Conservation (phyloP, 2,329 filamentous ascomycete species). For the Colletotrichum gloeosporioides region DNA sequence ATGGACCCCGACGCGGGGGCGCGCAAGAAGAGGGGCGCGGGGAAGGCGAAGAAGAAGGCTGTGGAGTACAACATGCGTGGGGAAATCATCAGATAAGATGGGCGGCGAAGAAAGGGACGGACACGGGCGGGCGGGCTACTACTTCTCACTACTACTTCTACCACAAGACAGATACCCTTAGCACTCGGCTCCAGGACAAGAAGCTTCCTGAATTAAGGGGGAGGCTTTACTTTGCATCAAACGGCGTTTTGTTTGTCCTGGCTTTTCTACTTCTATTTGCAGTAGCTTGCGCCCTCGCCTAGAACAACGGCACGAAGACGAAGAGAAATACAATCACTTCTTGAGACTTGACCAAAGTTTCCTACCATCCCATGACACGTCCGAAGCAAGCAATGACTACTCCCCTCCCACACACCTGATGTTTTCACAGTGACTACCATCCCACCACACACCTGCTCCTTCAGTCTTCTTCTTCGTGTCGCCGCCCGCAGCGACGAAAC, state of each 20-base stretch:
- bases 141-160: not conserved
- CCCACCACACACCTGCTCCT: not conserved
- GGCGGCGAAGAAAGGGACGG: not conserved
- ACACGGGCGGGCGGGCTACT: not conserved
- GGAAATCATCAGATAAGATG: constrained; percentile 17
- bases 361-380: not conserved
- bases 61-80: constrained; percentile 32
- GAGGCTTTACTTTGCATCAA: not conserved
- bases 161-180: not conserved
- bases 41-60: constrained; percentile 34
- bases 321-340: not conserved
- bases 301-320: not conserved
- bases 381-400: not conserved
- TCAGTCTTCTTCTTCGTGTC: not conserved
- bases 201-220: not conserved
- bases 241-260: not conserved
- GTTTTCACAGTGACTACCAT: no score
- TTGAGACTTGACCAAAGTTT: not conserved
- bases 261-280: not conserved
- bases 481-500: not conserved
- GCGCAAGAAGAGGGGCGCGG: constrained; percentile 37
- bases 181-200: not conserved
- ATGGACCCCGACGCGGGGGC: constrained; percentile 8
- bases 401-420: not conserved
- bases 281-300: not conserved